A percentile compares a stretch with the other conserved stretches of the same genome.
Evolutionary conservation across 1,284 basidiomycete genomes (phyloP).

Genomic region (Leucoagaricus sp.): DNA sequence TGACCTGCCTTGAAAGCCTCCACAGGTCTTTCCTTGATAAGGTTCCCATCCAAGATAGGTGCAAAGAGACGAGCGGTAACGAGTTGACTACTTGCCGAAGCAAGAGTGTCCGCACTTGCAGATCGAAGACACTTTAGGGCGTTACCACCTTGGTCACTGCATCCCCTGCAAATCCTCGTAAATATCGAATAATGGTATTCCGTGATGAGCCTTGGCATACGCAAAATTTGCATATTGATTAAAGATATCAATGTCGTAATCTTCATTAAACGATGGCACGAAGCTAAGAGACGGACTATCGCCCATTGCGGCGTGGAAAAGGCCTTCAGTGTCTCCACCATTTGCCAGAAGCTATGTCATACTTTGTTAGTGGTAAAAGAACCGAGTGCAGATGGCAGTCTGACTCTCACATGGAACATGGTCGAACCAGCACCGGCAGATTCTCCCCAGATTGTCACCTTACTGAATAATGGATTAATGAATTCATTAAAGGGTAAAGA

Average conservation of each 20-base stretch:
- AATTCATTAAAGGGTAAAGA: constrained; percentile 18
- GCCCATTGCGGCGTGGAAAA: constrained; percentile 38
- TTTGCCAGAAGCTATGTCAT: constrained; percentile 36
- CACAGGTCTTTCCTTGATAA: constrained; percentile 31
- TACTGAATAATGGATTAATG: background rate
- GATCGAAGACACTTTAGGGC: constrained; percentile 32
- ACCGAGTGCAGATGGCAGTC: background rate
- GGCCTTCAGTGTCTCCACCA: constrained; percentile 30
- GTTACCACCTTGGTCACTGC: constrained; percentile 19
- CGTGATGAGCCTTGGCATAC: constrained; percentile 21
- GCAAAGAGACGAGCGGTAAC: constrained; percentile 30
- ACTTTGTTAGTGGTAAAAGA: too few species aligned
- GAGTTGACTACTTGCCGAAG: constrained; percentile 28
- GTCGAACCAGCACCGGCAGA: constrained; percentile 41
- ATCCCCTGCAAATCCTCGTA: constrained; percentile 23
- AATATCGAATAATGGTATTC: background rate
- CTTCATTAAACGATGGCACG: constrained; percentile 27
- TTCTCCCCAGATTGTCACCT: constrained; percentile 41
- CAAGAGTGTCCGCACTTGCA: constrained; percentile 23
- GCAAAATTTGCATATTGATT: constrained; percentile 30
- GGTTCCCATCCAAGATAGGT: constrained; percentile 33
- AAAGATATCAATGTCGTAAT: constrained; percentile 32
- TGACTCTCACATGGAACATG: constrained; percentile 34
- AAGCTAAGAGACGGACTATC: constrained; percentile 38
- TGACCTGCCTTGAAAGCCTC: constrained; percentile 32